phyloP scores from a whole-genome alignment of 2,329 filamentous ascomycete genomes.

The Calonectria montana region DNA sequence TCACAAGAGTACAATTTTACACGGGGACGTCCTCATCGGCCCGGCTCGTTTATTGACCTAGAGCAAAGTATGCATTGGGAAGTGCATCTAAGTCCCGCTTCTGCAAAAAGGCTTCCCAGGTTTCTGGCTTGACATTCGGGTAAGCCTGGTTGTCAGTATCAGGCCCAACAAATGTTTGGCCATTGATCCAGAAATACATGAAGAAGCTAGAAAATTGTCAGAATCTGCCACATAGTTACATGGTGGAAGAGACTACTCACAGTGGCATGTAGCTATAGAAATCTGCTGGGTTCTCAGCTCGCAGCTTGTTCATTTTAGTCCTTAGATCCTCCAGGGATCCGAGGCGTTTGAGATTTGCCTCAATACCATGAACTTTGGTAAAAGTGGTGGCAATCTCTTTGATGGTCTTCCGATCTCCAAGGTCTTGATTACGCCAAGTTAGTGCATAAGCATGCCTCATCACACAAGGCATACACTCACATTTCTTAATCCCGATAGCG shows the following conservation, averaged over 20 bases:
- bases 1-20: neutral
- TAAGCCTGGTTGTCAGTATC: neutral
- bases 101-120: neutral
- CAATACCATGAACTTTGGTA: neutral
- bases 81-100: neutral
- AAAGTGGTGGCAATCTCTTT: slow-evolving; percentile 1
- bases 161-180: neutral
- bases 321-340: slow-evolving; percentile 3
- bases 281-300: neutral
- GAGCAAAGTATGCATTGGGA: neutral
- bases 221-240: neutral
- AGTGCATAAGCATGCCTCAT: neutral
- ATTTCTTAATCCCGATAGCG: neutral
- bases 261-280: neutral
- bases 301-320: neutral
- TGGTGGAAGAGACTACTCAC: neutral
- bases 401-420: slow-evolving; percentile 4
- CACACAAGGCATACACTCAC: neutral
- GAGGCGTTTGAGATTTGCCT: neutral
- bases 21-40: neutral
- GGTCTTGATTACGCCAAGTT: neutral
- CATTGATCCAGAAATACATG: slow-evolving; percentile 7
- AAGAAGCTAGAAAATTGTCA: neutral
- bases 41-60: neutral
- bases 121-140: neutral